Percentiles rank a stretch among this genome's conserved stretches.
Evolutionary conservation across 2,329 filamentous ascomycete species (phyloP).

Genomic region (Juglanconis sp.): DNA sequence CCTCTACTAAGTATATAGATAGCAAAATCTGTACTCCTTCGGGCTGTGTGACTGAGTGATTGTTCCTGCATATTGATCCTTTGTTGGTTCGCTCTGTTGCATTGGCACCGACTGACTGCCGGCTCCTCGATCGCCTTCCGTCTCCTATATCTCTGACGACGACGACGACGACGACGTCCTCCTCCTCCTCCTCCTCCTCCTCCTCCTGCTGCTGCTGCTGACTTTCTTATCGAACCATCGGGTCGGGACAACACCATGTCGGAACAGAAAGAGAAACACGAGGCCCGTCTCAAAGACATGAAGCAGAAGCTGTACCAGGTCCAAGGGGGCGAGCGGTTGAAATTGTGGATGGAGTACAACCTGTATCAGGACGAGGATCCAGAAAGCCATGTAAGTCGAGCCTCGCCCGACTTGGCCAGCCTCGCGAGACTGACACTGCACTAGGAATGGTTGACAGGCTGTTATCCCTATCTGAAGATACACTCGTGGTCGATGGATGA

Average conservation of each 20-base stretch:
- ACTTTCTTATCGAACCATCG: background rate
- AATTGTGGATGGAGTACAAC: conserved; percentile 8
- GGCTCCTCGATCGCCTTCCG: too few relatives aligned
- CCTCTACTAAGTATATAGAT: too few relatives aligned
- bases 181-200: background rate
- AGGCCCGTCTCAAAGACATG: background rate
- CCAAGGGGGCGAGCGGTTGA: conserved; percentile 19
- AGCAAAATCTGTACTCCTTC: too few relatives aligned
- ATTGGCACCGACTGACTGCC: too few relatives aligned
- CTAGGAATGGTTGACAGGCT: conserved; percentile 12
- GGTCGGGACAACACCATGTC: background rate
- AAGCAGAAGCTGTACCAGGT: background rate
- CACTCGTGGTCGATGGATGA: conserved; percentile 15
- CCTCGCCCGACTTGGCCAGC: too few relatives aligned
- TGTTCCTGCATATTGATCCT: too few relatives aligned
- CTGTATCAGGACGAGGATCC: background rate
- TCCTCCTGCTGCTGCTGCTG: background rate
- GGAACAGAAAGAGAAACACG: background rate
- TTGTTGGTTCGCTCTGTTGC: too few relatives aligned
- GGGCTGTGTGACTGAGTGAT: too few relatives aligned
- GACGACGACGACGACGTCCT: background rate
- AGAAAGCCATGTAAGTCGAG: conserved; percentile 12
- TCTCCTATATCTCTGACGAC: too few relatives aligned
- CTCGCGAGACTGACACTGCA: background rate
- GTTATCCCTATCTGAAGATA: conserved; percentile 6